These are phyloP conservation scores for Claviceps sp. DNA, from an alignment of 2,329 filamentous ascomycete genomes.

Conservation along the genomic window DNA sequence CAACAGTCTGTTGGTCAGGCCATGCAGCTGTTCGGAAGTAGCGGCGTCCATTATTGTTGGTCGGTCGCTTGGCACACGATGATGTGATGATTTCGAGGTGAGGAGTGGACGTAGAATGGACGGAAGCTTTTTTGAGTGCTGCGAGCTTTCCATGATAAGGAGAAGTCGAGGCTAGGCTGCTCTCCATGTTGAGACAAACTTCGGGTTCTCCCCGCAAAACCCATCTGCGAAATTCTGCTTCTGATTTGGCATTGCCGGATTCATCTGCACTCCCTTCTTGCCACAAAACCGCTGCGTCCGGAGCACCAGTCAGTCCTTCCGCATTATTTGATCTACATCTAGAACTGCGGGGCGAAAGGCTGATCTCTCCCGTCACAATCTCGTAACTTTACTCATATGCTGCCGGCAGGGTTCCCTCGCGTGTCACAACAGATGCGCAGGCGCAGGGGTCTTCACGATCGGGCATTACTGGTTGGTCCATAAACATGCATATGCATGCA, in stretches of 20 bases:
- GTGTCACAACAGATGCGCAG: background rate
- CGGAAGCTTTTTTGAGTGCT: background rate
- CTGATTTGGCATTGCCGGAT: too few relatives aligned
- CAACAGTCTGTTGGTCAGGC: background rate
- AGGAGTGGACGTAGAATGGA: background rate
- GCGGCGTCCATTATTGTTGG: background rate
- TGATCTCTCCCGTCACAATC: background rate
- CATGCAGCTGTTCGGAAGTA: background rate
- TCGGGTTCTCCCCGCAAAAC: background rate
- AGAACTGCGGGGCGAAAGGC: background rate
- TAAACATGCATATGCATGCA: background rate
- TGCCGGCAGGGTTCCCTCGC: background rate
- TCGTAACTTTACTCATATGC: background rate
- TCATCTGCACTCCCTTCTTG: background rate
- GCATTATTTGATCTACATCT: background rate
- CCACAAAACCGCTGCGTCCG: background rate
- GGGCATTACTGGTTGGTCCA: background rate
- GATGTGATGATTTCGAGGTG: background rate
- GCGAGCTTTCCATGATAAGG: background rate
- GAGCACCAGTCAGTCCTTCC: background rate
- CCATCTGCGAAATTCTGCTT: background rate
- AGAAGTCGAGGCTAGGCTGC: background rate
- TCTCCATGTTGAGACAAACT: background rate
- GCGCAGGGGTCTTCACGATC: background rate
- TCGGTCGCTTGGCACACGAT: background rate